Evolutionary conservation across 2,329 filamentous ascomycete genomes (phyloP).

Genomic region (Fusarium heterosporum): DNA sequence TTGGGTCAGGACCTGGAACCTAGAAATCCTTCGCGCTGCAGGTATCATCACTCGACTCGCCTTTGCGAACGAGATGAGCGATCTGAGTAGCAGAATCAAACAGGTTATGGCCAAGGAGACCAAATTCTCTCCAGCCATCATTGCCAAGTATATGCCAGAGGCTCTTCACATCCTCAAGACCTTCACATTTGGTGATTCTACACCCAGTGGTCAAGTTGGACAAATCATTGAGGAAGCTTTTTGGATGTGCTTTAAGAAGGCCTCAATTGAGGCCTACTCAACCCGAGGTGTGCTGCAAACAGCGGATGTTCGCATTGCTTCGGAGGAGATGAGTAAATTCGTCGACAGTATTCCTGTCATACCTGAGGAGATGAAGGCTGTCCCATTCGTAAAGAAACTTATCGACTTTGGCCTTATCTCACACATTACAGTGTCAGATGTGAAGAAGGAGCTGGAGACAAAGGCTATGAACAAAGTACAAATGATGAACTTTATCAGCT

Average conservation of each 20-base stretch:
- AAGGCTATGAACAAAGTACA: constrained; percentile 85
- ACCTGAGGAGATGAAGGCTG: constrained; percentile 78
- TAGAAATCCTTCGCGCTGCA: constrained; percentile 89
- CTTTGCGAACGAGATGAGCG: constrained; percentile 87
- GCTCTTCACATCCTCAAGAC: constrained; percentile 87
- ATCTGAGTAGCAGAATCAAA: constrained; percentile 72
- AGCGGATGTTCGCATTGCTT: constrained; percentile 80
- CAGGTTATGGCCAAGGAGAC: constrained; percentile 58
- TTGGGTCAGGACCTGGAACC: constrained; percentile 95
- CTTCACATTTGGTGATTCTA: constrained; percentile 90
- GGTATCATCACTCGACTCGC: constrained; percentile 91
- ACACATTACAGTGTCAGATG: constrained; percentile 87
- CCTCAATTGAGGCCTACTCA: constrained; percentile 88
- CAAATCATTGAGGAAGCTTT: constrained; percentile 94
- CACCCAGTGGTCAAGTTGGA: constrained; percentile 84
- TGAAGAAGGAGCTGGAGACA: constrained; percentile 83
- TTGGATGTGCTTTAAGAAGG: constrained; percentile 88
- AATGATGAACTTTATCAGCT: constrained; percentile 83
- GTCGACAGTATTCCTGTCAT: constrained; percentile 90
- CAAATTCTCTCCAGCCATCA: constrained; percentile 70
- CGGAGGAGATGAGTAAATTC: constrained; percentile 76
- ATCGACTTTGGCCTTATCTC: constrained; percentile 88
- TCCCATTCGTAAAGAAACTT: constrained; percentile 82
- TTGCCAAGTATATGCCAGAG: constrained; percentile 78
- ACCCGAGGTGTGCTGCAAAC: constrained; percentile 89